phyloP scores from a whole-genome alignment of 2,329 filamentous ascomycete species.

The Aspergillus alliaceus region DNA sequence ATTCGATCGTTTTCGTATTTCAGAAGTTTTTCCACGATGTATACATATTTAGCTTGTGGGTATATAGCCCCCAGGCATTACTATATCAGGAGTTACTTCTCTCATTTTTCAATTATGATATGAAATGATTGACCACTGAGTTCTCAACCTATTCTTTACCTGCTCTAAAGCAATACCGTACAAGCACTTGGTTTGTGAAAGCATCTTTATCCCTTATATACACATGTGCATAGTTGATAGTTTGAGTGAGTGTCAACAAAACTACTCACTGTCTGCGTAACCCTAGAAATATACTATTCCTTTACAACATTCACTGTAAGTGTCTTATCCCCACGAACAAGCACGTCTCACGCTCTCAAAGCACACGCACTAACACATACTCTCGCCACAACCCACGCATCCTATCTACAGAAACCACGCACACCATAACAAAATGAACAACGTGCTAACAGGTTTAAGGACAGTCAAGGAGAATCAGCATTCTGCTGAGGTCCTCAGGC shows the following conservation, averaged over 20 bases:
- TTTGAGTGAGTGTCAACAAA: neutral
- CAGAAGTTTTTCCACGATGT: too few relatives aligned
- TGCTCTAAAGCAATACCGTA: too few relatives aligned
- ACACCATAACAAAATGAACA: neutral
- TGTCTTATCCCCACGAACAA: neutral
- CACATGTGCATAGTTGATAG: neutral
- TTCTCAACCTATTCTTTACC: neutral
- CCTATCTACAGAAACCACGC: neutral
- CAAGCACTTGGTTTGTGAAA: too few relatives aligned
- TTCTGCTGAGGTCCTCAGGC: neutral
- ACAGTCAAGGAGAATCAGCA: neutral
- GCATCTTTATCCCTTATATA: neutral
- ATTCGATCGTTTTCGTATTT: too few relatives aligned
- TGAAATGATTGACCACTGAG: neutral
- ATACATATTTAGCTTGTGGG: too few relatives aligned
- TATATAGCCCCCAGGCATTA: neutral
- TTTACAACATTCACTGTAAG: neutral
- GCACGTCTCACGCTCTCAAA: neutral
- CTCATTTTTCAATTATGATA: neutral
- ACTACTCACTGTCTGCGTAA: too few relatives aligned
- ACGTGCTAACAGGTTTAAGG: neutral
- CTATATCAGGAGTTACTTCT: neutral
- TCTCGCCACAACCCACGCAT: neutral
- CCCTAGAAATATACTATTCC: too few relatives aligned
- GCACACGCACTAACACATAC: neutral